phyloP scores from a whole-genome alignment of 441 rosid genomes.

The Pelargonium myrrhifolium region DNA sequence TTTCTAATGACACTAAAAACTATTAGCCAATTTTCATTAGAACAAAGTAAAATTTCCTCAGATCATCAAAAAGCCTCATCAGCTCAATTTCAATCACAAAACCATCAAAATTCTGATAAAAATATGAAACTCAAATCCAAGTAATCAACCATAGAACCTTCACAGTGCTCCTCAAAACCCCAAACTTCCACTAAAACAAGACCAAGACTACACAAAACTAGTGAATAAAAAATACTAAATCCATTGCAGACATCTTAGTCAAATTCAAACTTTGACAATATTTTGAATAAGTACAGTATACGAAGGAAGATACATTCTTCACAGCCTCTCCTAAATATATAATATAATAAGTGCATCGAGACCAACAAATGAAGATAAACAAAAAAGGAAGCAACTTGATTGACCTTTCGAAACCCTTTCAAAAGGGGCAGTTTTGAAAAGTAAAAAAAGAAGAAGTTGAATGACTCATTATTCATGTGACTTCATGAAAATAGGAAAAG shows the following conservation, averaged over 20 bases:
- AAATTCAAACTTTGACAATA: neutral
- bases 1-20: neutral
- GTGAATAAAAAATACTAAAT: neutral
- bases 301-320: neutral
- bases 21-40: no score
- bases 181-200: neutral
- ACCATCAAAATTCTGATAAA: neutral
- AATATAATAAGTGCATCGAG: neutral
- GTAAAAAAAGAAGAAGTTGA: neutral
- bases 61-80: neutral
- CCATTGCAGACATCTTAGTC: neutral
- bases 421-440: neutral
- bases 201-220: neutral
- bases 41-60: no score
- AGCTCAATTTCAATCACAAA: neutral
- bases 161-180: neutral
- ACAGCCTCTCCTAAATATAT: neutral
- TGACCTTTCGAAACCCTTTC: neutral
- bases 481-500: neutral
- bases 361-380: neutral
- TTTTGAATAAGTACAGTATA: neutral
- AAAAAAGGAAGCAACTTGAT: neutral
- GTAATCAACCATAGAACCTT: neutral
- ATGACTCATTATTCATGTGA: no score
- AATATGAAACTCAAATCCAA: neutral